These are phyloP conservation scores for Articulospora tetracladia DNA, from an alignment of 495 filamentous ascomycete genomes.

Conservation along the genomic window DNA sequence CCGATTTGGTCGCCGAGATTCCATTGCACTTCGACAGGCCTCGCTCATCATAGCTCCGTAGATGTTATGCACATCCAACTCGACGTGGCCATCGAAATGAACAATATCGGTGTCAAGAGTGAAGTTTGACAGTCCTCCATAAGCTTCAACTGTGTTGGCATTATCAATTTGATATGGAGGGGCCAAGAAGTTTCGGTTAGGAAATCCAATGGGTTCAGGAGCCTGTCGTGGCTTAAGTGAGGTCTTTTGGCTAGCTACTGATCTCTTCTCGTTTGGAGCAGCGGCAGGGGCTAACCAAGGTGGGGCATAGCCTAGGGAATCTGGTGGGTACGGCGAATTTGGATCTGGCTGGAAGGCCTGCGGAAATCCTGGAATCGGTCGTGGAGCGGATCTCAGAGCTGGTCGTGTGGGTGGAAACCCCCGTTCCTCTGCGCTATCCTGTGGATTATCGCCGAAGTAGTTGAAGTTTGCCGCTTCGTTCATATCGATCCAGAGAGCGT, in stretches of 20 bases:
- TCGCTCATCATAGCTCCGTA: slow-evolving; percentile 52
- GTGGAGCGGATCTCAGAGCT: slow-evolving; percentile 54
- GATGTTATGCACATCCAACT: slow-evolving; percentile 50
- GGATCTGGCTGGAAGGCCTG: slow-evolving; percentile 59
- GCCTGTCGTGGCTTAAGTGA: neutral
- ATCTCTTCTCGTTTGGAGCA: slow-evolving; percentile 6
- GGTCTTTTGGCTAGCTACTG: neutral
- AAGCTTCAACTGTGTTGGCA: slow-evolving; percentile 35
- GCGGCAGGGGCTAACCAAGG: slow-evolving; percentile 7
- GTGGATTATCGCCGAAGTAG: slow-evolving; percentile 70
- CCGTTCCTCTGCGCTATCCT: slow-evolving; percentile 41
- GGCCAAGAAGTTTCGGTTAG: slow-evolving; percentile 59
- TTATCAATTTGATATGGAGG: slow-evolving; percentile 75
- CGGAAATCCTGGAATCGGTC: slow-evolving; percentile 66
- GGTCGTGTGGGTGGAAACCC: slow-evolving; percentile 64
- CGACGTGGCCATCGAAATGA: slow-evolving; percentile 63
- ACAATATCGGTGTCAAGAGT: slow-evolving; percentile 72
- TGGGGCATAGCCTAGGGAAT: neutral
- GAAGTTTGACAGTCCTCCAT: slow-evolving; percentile 61
- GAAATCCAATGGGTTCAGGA: slow-evolving; percentile 34
- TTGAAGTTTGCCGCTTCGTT: slow-evolving; percentile 58
- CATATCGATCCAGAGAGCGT: slow-evolving; percentile 86
- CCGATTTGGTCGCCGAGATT: slow-evolving; percentile 56
- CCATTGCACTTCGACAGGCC: slow-evolving; percentile 62
- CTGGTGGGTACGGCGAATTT: slow-evolving; percentile 8